A percentile compares a stretch with the other conserved stretches of the same genome.
Conservation (phyloP, 345 rosid genomes). For the Gossypium bickii region DNA sequence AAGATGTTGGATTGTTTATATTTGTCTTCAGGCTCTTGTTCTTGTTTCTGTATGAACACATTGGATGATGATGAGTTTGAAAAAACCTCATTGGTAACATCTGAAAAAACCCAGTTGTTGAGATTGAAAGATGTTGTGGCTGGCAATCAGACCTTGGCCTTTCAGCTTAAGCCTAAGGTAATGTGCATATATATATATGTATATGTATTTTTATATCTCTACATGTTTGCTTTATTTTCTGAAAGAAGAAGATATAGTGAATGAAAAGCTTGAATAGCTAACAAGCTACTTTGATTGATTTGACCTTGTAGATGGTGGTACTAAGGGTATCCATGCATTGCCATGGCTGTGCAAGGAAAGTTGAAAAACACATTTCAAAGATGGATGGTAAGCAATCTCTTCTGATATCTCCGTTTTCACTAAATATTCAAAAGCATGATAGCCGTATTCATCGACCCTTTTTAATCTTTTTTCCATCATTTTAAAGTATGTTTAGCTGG, state of each 20-base stretch:
- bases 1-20: slow-evolving; percentile 47
- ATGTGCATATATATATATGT: not conserved
- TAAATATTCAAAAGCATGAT: not conserved
- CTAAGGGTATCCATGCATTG: slow-evolving; percentile 89
- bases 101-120: slow-evolving; percentile 33
- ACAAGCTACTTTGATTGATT: not conserved
- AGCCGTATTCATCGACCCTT: not conserved
- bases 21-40: slow-evolving; percentile 42
- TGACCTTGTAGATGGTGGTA: slow-evolving; percentile 57
- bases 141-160: slow-evolving; percentile 64
- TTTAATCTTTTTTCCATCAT: not conserved
- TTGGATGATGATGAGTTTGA: slow-evolving; percentile 46
- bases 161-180: slow-evolving; percentile 89
- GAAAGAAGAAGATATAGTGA: not conserved
- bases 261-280: not conserved
- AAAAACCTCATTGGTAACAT: slow-evolving; percentile 40
- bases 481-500: too few species aligned
- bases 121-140: slow-evolving; percentile 66
- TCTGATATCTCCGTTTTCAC: not conserved
- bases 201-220: not conserved
- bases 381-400: slow-evolving; percentile 51
- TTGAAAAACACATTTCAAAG: slow-evolving; percentile 83
- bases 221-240: not conserved
- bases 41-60: slow-evolving; percentile 62
- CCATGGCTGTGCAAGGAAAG: slow-evolving; percentile 84